Percentiles rank a stretch among this genome's conserved stretches.
These are phyloP conservation scores for Phalaenopsis hybrid DNA, from an alignment of 116 monocot genomes.

Conservation along the genomic window DNA sequence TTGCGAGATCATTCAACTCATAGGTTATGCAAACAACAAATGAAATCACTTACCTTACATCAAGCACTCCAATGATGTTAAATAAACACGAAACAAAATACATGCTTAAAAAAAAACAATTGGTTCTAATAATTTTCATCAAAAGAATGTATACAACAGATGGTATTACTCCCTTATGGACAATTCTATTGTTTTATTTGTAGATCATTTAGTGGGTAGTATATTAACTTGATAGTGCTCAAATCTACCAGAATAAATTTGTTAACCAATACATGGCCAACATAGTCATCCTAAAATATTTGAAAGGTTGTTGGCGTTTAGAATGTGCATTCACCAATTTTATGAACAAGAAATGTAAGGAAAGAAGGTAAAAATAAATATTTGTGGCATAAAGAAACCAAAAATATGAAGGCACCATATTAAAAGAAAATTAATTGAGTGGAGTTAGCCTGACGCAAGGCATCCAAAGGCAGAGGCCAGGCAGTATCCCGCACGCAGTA, in stretches of 20 bases:
- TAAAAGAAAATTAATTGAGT: neutral
- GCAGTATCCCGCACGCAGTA: too few relatives aligned
- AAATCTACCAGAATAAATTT: neutral
- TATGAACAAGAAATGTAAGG: neutral
- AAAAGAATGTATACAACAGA: neutral
- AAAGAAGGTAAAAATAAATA: neutral
- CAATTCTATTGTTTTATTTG: neutral
- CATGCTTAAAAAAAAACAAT: neutral
- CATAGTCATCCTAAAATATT: neutral
- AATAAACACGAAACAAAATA: neutral
- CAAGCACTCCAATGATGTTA: neutral
- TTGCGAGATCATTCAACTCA: too few relatives aligned
- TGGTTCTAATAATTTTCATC: neutral
- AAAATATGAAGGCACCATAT: neutral
- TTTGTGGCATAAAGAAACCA: neutral
- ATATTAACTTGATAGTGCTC: neutral
- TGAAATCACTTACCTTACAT: neutral
- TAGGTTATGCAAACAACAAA: neutral
- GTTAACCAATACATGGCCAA: neutral
- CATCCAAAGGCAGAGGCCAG: too few relatives aligned
- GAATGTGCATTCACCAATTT: neutral
- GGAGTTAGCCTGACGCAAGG: neutral
- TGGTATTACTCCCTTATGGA: neutral
- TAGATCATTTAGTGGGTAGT: neutral
- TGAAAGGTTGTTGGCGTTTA: neutral